Base-by-base conservation (phyloP, 768 basidiomycete species). In the Leccinum subgranulosum region DNA sequence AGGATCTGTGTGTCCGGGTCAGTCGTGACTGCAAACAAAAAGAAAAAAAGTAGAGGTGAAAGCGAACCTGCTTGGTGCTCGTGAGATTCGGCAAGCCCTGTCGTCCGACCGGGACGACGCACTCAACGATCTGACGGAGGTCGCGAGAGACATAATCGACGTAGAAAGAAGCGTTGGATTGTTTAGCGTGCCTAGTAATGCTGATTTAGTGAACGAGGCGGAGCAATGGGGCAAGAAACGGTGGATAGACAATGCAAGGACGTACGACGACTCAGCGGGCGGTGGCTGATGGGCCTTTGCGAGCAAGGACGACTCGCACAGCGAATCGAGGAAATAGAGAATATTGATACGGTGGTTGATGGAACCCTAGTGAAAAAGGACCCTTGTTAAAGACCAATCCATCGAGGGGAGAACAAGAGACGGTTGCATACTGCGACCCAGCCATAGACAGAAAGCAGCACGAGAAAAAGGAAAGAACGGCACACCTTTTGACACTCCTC, bases 281-380 rank as follows among this genome's bases (percentile, higher is more conserved):
- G 33, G 76, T 47, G 59, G 62, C 48, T 72, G 71, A 49, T 82
- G 81, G 1, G 86, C 82, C 62, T 84, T 88, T 49, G 85, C 84
- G 31, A 88, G 77, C 3, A 90, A 77, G 33, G 85, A 91, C 0
- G 86, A 81, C 66, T 93, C 92, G 70, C 90, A 94, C 12, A 97
- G 79, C 1, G 88, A 86, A 71, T 95, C 94, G 46, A 98, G 82
- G 68, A 95, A 86, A 70, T 97, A 93, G 0, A 97, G 76, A 58
- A 96, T 88, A 72, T 97, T 97, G 64, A 98, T 95, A n/a, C 92
- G 80, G 31, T 88, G 84, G 11, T 97, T 95, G 19, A 96, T 84
- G 0, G 89, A 86, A 51, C 91, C 92, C 90, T 91, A 33, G 28
- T 14, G 36, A 12, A 34, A 25, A n/a, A 33, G 10, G 11, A 9